Percentiles rank a stretch among this genome's conserved stretches.
phyloP scores from a whole-genome alignment of 805 yeast genomes.

The Metschnikowia drakensbergensis region DNA sequence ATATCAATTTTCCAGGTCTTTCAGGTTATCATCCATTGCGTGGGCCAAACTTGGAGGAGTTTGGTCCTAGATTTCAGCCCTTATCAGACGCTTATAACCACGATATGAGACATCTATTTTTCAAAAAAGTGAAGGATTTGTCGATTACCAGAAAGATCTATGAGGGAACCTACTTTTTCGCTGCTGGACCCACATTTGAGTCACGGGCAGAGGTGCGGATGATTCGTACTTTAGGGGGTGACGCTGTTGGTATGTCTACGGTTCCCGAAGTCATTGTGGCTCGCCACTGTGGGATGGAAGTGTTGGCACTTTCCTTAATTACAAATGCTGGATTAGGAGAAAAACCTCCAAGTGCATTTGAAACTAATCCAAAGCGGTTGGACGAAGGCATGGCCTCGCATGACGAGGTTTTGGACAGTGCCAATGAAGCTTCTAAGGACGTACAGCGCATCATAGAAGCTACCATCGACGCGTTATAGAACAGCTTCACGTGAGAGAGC shows the following conservation, averaged over 20 bases:
- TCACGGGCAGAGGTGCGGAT: constrained; percentile 86
- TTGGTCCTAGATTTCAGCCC: constrained; percentile 87
- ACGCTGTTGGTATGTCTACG: constrained; percentile 96
- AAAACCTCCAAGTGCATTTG: constrained; percentile 64
- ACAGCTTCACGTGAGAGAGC: background rate
- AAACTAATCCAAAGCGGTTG: constrained; percentile 47
- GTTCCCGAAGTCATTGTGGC: constrained; percentile 95
- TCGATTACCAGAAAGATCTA: constrained; percentile 59
- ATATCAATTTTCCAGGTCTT: constrained; percentile 85
- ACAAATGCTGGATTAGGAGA: constrained; percentile 78
- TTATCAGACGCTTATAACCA: constrained; percentile 86
- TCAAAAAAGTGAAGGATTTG: constrained; percentile 45
- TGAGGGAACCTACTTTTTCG: constrained; percentile 85
- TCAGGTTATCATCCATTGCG: constrained; percentile 83
- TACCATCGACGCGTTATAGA: constrained; percentile 45
- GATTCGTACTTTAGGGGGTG: constrained; percentile 73
- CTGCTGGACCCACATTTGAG: constrained; percentile 93
- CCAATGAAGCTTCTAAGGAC: constrained; percentile 75
- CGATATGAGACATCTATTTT: constrained; percentile 60
- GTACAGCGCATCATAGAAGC: constrained; percentile 67
- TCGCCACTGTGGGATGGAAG: constrained; percentile 78
- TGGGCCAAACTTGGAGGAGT: constrained; percentile 76
- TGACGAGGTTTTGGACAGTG: constrained; percentile 84
- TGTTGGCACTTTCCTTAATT: constrained; percentile 79
- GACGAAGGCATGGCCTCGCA: constrained; percentile 83